A percentile compares a stretch with the other conserved stretches of the same genome.
phyloP scores from a whole-genome alignment of 768 basidiomycete genomes.

The Tylopilus rubrobrunneus region DNA sequence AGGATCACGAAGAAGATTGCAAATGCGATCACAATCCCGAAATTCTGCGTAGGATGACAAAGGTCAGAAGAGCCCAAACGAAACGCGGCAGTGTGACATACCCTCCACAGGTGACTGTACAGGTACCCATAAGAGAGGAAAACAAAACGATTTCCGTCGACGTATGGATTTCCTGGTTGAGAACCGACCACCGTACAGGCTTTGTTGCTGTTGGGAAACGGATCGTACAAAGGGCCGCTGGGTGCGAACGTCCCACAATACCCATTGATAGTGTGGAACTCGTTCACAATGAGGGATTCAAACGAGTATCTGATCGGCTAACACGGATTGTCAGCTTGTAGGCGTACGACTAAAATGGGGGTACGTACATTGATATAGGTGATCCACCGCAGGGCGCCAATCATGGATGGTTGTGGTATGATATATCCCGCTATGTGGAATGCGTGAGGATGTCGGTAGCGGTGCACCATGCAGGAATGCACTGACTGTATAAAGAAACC shows the following conservation, averaged over 20 bases:
- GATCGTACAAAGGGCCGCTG: slow-evolving; percentile 58
- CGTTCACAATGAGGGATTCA: slow-evolving; percentile 73
- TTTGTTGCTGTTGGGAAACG: slow-evolving; percentile 57
- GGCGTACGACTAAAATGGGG: slow-evolving; percentile 30
- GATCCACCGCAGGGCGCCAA: slow-evolving; percentile 67
- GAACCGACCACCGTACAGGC: slow-evolving; percentile 74
- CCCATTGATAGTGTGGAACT: slow-evolving; percentile 71
- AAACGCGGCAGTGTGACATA: slow-evolving; percentile 17
- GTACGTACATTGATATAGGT: slow-evolving; percentile 53
- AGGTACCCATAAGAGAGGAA: slow-evolving; percentile 39
- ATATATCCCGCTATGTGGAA: slow-evolving; percentile 42
- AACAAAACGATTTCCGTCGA: slow-evolving; percentile 60
- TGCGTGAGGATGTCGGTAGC: background rate
- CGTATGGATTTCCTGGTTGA: slow-evolving; percentile 51
- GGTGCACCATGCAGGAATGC: too few relatives aligned
- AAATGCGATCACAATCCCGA: slow-evolving; percentile 69
- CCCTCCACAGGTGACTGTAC: slow-evolving; percentile 48
- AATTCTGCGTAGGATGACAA: slow-evolving; percentile 38
- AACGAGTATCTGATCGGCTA: slow-evolving; percentile 61
- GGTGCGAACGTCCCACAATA: slow-evolving; percentile 58
- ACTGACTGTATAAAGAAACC: slow-evolving; percentile 46
- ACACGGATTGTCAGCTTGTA: background rate
- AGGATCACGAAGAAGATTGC: slow-evolving; percentile 50
- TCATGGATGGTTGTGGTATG: slow-evolving; percentile 60
- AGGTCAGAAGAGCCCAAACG: too few relatives aligned